Conservation (phyloP, 192 early-diverging fungal species). For the Coemansia sp. region DNA sequence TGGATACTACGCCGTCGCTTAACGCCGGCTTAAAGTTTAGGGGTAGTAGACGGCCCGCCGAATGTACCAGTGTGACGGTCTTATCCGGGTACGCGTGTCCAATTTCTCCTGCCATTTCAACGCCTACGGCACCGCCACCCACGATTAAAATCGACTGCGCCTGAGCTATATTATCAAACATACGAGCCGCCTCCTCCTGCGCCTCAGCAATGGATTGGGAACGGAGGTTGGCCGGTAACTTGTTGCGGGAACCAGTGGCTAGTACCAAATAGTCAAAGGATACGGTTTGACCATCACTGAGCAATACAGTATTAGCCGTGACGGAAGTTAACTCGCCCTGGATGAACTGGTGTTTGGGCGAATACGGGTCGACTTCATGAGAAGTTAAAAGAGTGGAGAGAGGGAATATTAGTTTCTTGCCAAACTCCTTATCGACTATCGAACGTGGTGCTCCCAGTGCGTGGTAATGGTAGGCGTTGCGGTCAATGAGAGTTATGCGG, state of each 20-base stretch:
- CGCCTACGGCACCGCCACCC: slow-evolving; percentile 71
- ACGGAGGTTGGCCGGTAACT: slow-evolving; percentile 52
- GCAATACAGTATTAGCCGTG: slow-evolving; percentile 33
- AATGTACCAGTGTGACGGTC: slow-evolving; percentile 57
- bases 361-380: slow-evolving; percentile 18
- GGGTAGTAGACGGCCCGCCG: slow-evolving; percentile 45
- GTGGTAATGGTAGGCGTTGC: slow-evolving; percentile 57
- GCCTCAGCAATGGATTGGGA: slow-evolving; percentile 38
- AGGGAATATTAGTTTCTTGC: slow-evolving; percentile 55
- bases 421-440: slow-evolving; percentile 56
- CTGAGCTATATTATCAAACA: slow-evolving; percentile 52
- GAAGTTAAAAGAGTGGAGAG: slow-evolving; percentile 41
- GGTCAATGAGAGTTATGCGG: slow-evolving; percentile 58
- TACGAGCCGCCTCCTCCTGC: slow-evolving; percentile 21
- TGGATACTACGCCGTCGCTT: slow-evolving; percentile 38
- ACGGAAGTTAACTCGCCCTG: slow-evolving; percentile 56
- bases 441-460: slow-evolving; percentile 58
- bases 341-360: slow-evolving; percentile 52
- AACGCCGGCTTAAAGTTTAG: slow-evolving; percentile 51
- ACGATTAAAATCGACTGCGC: slow-evolving; percentile 62
- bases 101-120: slow-evolving; percentile 63
- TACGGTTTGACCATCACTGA: slow-evolving; percentile 57
- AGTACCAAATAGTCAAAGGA: slow-evolving; percentile 70
- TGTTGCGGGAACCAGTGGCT: slow-evolving; percentile 65
- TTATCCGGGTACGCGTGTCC: slow-evolving; percentile 55